phyloP scores from a whole-genome alignment of 495 filamentous ascomycete genomes.

The Rostrohypoxylon terebratum region DNA sequence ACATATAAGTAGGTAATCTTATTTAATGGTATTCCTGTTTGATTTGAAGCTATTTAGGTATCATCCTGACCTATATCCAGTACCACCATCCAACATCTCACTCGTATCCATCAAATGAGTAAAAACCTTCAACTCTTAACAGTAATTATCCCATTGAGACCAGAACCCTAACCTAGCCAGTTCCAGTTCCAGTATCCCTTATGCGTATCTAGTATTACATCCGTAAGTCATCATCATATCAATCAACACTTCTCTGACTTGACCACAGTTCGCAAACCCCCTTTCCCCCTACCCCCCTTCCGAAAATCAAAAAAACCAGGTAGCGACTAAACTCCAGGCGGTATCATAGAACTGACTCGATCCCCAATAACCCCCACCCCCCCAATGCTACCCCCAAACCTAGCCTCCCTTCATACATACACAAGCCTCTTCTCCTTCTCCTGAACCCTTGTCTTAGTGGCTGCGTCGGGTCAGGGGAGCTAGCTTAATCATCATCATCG shows the following conservation, averaged over 20 bases:
- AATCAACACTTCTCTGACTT: background rate
- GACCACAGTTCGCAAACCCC: background rate
- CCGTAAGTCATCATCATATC: constrained; percentile 40
- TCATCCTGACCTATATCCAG: background rate
- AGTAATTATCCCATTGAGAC: constrained; percentile 27
- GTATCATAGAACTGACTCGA: constrained; percentile 16
- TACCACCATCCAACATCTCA: background rate
- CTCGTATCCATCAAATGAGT: background rate
- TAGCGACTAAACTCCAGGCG: constrained; percentile 14
- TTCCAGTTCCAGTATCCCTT: constrained; percentile 29
- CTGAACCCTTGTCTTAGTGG: background rate
- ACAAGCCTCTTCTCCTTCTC: background rate
- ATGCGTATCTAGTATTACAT: constrained; percentile 39
- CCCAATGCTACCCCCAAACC: background rate
- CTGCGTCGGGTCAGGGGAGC: background rate
- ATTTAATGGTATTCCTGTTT: background rate
- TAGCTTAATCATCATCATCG: constrained; percentile 46
- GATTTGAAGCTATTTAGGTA: background rate
- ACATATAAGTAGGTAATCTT: background rate
- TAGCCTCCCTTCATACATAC: background rate
- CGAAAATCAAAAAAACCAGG: constrained; percentile 16
- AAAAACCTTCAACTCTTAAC: background rate
- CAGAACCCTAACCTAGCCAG: constrained; percentile 20
- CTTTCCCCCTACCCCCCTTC: background rate
- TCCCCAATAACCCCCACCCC: background rate